These are phyloP conservation scores for Phialophora macrospora DNA, from an alignment of 2,329 filamentous ascomycete genomes.

Conservation along the genomic window DNA sequence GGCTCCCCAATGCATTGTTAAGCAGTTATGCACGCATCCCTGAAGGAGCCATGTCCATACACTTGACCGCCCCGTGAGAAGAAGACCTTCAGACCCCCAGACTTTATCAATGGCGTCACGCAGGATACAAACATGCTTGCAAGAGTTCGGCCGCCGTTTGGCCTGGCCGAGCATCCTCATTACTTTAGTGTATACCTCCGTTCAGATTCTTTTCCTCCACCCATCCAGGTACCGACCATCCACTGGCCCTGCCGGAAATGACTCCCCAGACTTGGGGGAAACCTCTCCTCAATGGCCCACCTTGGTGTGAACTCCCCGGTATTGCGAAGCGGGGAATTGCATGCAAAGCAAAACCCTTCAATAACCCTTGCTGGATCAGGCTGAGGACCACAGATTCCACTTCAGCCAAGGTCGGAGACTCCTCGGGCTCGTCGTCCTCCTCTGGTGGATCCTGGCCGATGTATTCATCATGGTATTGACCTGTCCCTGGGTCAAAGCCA, in stretches of 20 bases:
- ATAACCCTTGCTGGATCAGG: slow-evolving; percentile 77
- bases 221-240: slow-evolving; percentile 73
- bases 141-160: slow-evolving; percentile 11
- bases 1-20: neutral
- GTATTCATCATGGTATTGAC: slow-evolving; percentile 34
- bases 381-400: slow-evolving; percentile 79
- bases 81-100: neutral
- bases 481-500: slow-evolving; percentile 33
- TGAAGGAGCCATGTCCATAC: neutral
- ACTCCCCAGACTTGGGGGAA: slow-evolving; percentile 78
- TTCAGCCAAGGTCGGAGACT: slow-evolving; percentile 58
- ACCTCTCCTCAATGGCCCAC: slow-evolving; percentile 68
- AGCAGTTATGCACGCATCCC: neutral
- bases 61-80: neutral
- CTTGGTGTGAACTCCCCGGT: slow-evolving; percentile 68
- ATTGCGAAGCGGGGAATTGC: slow-evolving; percentile 78
- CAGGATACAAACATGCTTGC: neutral
- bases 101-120: neutral
- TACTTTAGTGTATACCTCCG: slow-evolving; percentile 38
- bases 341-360: slow-evolving; percentile 84
- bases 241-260: slow-evolving; percentile 63
- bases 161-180: slow-evolving; percentile 25
- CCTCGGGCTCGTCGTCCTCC: slow-evolving; percentile 4
- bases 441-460: slow-evolving; percentile 27
- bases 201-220: slow-evolving; percentile 55